Percentiles rank a stretch among this genome's conserved stretches.
Evolutionary conservation across 306 rosid species (phyloP).

Genomic region (Fragaria vesca): DNA sequence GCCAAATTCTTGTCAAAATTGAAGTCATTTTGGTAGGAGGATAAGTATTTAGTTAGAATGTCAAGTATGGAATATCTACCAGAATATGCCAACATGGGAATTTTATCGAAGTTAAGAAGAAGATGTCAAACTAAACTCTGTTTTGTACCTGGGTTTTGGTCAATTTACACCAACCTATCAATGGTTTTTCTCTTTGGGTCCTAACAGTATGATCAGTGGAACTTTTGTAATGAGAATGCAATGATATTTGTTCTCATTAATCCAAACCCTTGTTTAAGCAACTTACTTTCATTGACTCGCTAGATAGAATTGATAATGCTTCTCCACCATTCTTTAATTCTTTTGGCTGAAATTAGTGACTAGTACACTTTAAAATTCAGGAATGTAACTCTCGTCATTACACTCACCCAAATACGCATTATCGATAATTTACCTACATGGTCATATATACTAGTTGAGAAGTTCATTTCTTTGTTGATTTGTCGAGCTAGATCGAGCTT

Average conservation of each 20-base stretch:
- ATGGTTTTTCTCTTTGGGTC: background rate
- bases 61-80: background rate
- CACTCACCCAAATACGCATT: background rate
- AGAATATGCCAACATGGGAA: slow-evolving; percentile 1
- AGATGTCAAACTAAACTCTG: background rate
- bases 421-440: background rate
- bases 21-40: slow-evolving; percentile 25
- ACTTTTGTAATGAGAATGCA: background rate
- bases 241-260: background rate
- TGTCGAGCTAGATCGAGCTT: background rate
- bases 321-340: no score
- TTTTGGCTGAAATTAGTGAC: no score
- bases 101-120: background rate
- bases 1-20: slow-evolving; percentile 35
- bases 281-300: background rate
- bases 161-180: background rate
- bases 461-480: background rate
- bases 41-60: slow-evolving; percentile 18
- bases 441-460: background rate
- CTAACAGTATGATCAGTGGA: background rate
- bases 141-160: slow-evolving; percentile 5
- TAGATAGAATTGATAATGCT: no score
- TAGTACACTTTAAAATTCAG: background rate
- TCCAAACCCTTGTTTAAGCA: slow-evolving; percentile 8
- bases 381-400: background rate